These are phyloP conservation scores for Pythium dissimile DNA, from an alignment of 352 stramenopile species.

Conservation along the genomic window DNA sequence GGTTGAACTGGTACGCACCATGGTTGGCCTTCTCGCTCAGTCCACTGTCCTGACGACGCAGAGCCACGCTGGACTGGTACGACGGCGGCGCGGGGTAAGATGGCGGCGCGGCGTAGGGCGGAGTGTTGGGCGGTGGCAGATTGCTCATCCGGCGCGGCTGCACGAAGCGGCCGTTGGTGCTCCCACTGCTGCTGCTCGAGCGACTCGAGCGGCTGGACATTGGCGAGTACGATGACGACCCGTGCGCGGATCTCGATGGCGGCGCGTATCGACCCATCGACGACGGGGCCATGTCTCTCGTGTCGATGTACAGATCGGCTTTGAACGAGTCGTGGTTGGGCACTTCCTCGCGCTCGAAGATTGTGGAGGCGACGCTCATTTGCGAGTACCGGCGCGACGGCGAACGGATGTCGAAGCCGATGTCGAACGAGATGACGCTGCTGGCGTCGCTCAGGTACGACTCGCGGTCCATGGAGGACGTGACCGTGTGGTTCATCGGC, in stretches of 20 bases:
- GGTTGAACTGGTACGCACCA: constrained; percentile 4
- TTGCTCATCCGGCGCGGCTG: neutral
- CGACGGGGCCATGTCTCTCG: constrained; percentile 1
- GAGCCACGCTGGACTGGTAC: neutral
- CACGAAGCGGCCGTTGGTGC: neutral
- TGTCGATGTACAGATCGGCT: constrained; percentile 16
- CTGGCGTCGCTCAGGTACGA: constrained; percentile 3
- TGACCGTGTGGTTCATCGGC: constrained; percentile 3
- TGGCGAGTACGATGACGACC: neutral
- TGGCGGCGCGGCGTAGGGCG: neutral
- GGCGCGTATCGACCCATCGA: neutral
- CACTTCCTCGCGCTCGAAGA: constrained; percentile 5
- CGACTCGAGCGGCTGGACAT: neutral
- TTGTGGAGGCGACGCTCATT: constrained; percentile 14
- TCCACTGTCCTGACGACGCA: neutral
- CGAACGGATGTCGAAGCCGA: constrained; percentile 9
- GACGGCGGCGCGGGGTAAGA: neutral
- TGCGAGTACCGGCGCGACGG: constrained; percentile 9
- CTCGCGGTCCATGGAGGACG: constrained; percentile 8
- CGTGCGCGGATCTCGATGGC: neutral
- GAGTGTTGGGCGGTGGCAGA: neutral
- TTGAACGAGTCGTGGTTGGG: neutral
- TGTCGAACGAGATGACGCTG: constrained; percentile 6
- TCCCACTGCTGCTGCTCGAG: neutral
- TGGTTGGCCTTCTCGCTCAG: neutral